Evolutionary conservation across 2,329 filamentous ascomycete species (phyloP), one percentile per base, ranked within the genome.

Genomic region (Lachnum nothofagi): DNA sequence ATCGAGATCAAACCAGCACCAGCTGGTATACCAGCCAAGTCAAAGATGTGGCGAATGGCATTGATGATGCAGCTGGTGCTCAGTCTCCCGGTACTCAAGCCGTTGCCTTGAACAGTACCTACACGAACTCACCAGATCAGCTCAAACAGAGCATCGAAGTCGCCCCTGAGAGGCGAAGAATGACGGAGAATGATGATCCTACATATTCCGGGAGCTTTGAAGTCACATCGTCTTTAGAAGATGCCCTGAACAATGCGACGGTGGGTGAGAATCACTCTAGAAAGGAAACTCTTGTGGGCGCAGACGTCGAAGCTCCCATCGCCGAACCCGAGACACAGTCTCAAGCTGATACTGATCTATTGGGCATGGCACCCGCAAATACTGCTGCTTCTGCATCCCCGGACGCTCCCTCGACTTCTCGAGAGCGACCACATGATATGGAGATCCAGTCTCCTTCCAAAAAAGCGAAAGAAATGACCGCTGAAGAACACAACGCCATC

Each of bases 401-500:
- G 25, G 42, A 42, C 19, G 20, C 6, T 27, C 20, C 33, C 3
- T 23, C 5, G 4, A 38, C 35, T 10, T 14, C 44, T 31, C 41
- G 29, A 24, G 57, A 57, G 37, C 40, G 49, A 23, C 17, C 49
- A 20, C 48, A 27, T 16, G 55, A 63, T 14, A 17, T 35, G 6
- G 51, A 54, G 14, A 48, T n/a, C 19, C 12, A 27, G 12, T 53
- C 48, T 25, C 46, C 54, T 10, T 55, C 58, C 5, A 64, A 61
- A 35, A 56, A 49, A 42, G 37, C 49, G 6, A 62, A 58, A 38
- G 19, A 48, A 6, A 69, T 93, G 72, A 95, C 89, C 0, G 87
- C 93, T 0, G 91, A 98, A 67, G 87, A 96, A 63, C 90, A 97
- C 67, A 98, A 97, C 63, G 86, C 88, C 8, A 73, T 86, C 51